A percentile compares a stretch with the other conserved stretches of the same genome.
Conservation (phyloP, 768 basidiomycete species). For the Crucibulum laeve region DNA sequence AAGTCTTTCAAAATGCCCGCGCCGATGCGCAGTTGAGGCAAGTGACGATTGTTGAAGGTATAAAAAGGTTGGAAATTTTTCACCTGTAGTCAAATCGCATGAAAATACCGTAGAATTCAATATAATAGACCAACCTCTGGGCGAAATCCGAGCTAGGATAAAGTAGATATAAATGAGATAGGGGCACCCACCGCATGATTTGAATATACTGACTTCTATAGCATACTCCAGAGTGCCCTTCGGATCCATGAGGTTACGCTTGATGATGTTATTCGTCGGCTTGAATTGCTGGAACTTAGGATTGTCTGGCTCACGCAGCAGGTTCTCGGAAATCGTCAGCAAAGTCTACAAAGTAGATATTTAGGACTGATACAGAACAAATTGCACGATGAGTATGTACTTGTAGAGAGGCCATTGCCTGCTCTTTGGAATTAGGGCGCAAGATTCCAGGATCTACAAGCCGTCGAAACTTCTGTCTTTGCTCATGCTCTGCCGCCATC, state of each 20-base stretch:
- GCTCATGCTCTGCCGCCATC: constrained; percentile 52
- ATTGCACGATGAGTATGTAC: constrained; percentile 31
- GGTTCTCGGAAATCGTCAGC: constrained; percentile 65
- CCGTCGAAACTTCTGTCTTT: constrained; percentile 67
- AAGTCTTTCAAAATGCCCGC: constrained; percentile 62
- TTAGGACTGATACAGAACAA: constrained; percentile 10
- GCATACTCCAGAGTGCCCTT: constrained; percentile 81
- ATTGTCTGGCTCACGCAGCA: constrained; percentile 70
- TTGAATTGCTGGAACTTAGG: constrained; percentile 73
- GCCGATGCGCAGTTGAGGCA: constrained; percentile 58
- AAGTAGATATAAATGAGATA: constrained; percentile 9
- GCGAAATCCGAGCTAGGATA: constrained; percentile 63
- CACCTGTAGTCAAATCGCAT: constrained; percentile 37
- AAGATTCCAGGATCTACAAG: constrained; percentile 77
- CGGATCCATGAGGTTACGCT: constrained; percentile 62
- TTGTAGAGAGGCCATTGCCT: constrained; percentile 60
- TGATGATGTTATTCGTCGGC: constrained; percentile 65
- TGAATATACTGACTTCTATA: constrained; percentile 51
- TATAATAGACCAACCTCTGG: too few relatives aligned
- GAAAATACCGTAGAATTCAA: neutral
- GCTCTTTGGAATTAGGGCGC: constrained; percentile 61
- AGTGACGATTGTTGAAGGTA: constrained; percentile 46
- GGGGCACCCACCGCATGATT: constrained; percentile 4
- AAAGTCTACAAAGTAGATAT: constrained; percentile 45
- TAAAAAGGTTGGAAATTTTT: constrained; percentile 73